Evolutionary conservation across 345 rosid genomes (phyloP), one percentile per base, ranked within the genome.

Genomic region (Hibiscus tridactylites): DNA sequence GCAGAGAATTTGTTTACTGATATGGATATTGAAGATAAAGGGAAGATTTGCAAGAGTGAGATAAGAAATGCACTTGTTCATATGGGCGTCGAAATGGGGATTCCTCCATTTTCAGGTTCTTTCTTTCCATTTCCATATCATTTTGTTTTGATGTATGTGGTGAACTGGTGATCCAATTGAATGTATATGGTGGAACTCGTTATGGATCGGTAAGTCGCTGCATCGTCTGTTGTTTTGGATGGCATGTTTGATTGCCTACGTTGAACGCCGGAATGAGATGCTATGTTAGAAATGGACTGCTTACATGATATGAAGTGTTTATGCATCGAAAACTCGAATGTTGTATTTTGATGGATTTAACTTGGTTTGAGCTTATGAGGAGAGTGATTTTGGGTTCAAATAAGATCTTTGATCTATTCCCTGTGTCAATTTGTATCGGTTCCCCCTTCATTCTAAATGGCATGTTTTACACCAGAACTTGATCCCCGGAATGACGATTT

Each of bases 1-100:
- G 97, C 97, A 0, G 98, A 93, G 88, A 87, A 86, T 76, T 52
- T 93, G 21, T 93, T 93, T 77, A 93, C 97, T 29, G 93, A 89
- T 74, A 82, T 93, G 80, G 98, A 93, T 76, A 75, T 75, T 28
- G 86, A 87, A 73, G 98, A 93, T 78, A 86, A 79, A 57, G 97
- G 98, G 69, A 93, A 91, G 88, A 86, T 91, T 78, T 75, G 73
- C 65, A 91, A 88, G 74, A 77, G 79, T 47, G 79, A 84, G 83
- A 83, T 88, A 15, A 80, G 81, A 61, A 80, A 74, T 73, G 96
- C 97, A 15, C 91, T 91, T 76, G 66, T 73, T 57, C 83, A 81
- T 17, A 88, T 93, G 97, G 98, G 98, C 53, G 86, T 88, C 69
- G 91, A 86, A 61, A 85, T 89, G 93, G 98, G 98, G 71, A 79